Evolutionary conservation across 179 eudicot genomes (phyloP).

Genomic region (Dionaea muscipula): DNA sequence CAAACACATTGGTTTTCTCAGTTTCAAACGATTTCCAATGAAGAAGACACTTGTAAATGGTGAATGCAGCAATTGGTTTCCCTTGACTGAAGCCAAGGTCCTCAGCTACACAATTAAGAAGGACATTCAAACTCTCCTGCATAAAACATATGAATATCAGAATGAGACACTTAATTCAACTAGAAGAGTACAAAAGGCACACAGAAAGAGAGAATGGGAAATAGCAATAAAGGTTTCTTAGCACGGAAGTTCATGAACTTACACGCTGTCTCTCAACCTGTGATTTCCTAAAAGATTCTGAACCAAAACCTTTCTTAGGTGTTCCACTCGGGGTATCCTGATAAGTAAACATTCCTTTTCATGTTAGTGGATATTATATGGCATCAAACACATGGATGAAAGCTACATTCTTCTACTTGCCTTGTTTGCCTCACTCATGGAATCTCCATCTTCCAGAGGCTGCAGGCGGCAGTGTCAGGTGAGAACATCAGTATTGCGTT

Average conservation of each 20-base stretch:
- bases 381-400: background rate
- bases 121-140: slow-evolving; percentile 65
- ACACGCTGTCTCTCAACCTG: slow-evolving; percentile 66
- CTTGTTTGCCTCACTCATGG: slow-evolving; percentile 20
- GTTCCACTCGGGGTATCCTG: slow-evolving; percentile 44
- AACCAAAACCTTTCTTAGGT: slow-evolving; percentile 38
- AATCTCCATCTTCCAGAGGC: slow-evolving; percentile 35
- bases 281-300: slow-evolving; percentile 59
- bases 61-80: slow-evolving; percentile 85
- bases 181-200: background rate
- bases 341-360: slow-evolving; percentile 8
- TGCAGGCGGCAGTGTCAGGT: slow-evolving; percentile 12
- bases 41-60: slow-evolving; percentile 79
- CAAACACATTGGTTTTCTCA: slow-evolving; percentile 83
- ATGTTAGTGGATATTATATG: slow-evolving; percentile 4
- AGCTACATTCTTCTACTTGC: slow-evolving; percentile 7
- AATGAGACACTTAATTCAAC: background rate
- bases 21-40: slow-evolving; percentile 84
- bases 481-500: too few species aligned
- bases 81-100: slow-evolving; percentile 86
- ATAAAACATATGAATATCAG: slow-evolving; percentile 7
- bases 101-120: slow-evolving; percentile 49
- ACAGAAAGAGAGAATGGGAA: background rate
- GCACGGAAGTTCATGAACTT: slow-evolving; percentile 14
- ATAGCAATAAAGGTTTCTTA: background rate